These are phyloP conservation scores for Trichoderma sp. DNA, from an alignment of 2,329 filamentous ascomycete genomes.

Conservation along the genomic window DNA sequence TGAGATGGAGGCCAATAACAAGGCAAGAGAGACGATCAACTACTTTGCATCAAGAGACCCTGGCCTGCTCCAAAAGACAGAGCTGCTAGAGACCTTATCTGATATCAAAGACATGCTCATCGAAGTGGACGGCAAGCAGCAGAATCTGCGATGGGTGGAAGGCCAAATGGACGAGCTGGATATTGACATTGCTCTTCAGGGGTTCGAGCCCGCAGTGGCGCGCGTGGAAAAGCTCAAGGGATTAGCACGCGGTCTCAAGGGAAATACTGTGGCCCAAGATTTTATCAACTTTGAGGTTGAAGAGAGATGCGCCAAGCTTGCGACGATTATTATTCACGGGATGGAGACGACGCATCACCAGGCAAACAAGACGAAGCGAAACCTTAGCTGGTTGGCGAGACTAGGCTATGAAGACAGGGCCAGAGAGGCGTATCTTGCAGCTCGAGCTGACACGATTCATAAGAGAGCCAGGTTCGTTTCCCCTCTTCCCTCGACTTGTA, in stretches of 20 bases:
- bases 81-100: conserved; percentile 74
- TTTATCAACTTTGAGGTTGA: conserved; percentile 91
- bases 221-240: conserved; percentile 81
- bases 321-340: conserved; percentile 71
- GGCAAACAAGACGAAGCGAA: conserved; percentile 71
- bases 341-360: conserved; percentile 76
- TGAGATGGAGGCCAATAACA: conserved; percentile 83
- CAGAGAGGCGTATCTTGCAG: conserved; percentile 79
- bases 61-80: conserved; percentile 72
- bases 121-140: conserved; percentile 93
- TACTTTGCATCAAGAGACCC: conserved; percentile 80
- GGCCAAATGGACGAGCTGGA: conserved; percentile 93
- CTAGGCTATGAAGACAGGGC: conserved; percentile 90
- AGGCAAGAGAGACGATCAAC: conserved; percentile 78
- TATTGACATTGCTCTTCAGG: conserved; percentile 89
- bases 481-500: not conserved
- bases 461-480: conserved; percentile 70
- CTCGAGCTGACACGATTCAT: conserved; percentile 73
- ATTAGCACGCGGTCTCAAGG: conserved; percentile 75
- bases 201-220: conserved; percentile 79
- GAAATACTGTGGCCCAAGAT: conserved; percentile 82
- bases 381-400: conserved; percentile 79
- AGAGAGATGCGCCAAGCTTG: conserved; percentile 75
- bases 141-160: conserved; percentile 94
- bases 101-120: conserved; percentile 85